Percentiles rank a stretch among this genome's conserved stretches.
Conservation (phyloP, 352 stramenopile species). For the Globisporangium echinulatum region DNA sequence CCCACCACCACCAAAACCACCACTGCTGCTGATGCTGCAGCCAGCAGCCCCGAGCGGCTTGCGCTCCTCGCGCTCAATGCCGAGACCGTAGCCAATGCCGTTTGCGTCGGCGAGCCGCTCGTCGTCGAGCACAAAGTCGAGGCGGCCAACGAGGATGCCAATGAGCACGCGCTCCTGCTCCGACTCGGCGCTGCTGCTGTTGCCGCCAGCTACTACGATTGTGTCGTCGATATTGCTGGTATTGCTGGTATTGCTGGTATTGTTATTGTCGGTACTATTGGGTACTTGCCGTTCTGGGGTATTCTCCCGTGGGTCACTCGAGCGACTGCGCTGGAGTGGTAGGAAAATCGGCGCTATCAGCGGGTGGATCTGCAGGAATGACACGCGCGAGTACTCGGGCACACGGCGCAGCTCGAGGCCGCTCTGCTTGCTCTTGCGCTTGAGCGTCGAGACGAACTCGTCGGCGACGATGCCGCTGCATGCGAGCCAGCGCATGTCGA, state of each 20-base stretch:
- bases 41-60: slow-evolving; percentile 10
- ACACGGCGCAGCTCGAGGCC: slow-evolving; percentile 61
- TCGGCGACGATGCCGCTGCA: slow-evolving; percentile 70
- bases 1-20: no score
- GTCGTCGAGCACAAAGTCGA: slow-evolving; percentile 66
- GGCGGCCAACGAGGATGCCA: slow-evolving; percentile 25
- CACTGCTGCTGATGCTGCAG: background rate
- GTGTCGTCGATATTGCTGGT: no score
- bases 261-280: no score
- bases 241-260: no score
- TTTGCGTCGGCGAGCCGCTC: slow-evolving; percentile 53
- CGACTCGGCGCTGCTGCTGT: no score
- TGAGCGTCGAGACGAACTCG: slow-evolving; percentile 62
- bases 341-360: slow-evolving; percentile 62
- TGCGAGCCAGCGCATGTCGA: slow-evolving; percentile 75
- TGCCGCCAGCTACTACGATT: no score
- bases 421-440: slow-evolving; percentile 59
- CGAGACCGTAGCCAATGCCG: slow-evolving; percentile 63
- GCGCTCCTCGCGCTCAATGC: slow-evolving; percentile 42
- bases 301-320: no score
- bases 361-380: slow-evolving; percentile 68
- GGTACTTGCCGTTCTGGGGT: no score
- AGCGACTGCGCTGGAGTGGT: slow-evolving; percentile 20
- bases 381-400: slow-evolving; percentile 69
- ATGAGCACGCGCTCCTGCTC: slow-evolving; percentile 23